These are phyloP conservation scores for Sanghuangporus weigelae DNA, from an alignment of 1,284 basidiomycete species.

Conservation along the genomic window DNA sequence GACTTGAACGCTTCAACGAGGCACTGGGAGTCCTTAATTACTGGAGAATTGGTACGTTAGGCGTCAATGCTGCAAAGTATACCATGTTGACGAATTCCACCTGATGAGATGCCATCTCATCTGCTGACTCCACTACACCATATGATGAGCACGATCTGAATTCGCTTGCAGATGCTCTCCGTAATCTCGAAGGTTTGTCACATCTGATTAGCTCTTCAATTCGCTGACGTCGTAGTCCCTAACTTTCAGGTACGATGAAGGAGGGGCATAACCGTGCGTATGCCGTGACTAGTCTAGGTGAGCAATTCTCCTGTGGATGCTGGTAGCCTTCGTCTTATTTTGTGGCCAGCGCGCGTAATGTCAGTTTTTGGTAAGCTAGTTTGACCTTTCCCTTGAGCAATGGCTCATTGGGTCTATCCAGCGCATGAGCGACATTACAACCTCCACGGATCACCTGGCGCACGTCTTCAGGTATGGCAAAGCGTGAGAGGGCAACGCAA, in stretches of 20 bases:
- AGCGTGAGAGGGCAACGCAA: conserved; percentile 32
- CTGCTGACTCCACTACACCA: conserved; percentile 37
- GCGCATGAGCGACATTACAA: conserved; percentile 28
- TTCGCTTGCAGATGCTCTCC: not conserved
- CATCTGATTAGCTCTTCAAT: conserved; percentile 18
- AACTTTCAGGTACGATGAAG: not conserved
- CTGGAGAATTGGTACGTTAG: not conserved
- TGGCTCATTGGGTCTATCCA: conserved; percentile 32
- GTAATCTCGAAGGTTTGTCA: conserved; percentile 12
- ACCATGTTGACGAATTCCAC: conserved; percentile 14
- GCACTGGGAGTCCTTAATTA: conserved; percentile 33
- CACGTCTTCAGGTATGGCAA: conserved; percentile 42
- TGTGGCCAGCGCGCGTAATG: conserved; percentile 40
- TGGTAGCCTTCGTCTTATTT: not conserved
- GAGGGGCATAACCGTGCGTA: not conserved
- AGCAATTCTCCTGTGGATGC: not conserved
- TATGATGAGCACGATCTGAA: conserved; percentile 22
- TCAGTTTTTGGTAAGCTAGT: conserved; percentile 35
- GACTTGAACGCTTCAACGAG: conserved; percentile 35
- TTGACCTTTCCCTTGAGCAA: conserved; percentile 23
- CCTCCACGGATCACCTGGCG: conserved; percentile 48
- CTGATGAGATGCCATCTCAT: conserved; percentile 35
- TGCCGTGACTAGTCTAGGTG: conserved; percentile 29
- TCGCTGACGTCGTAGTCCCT: conserved; percentile 10
- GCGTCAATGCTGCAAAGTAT: not conserved